Evolutionary conservation across 768 basidiomycete species (phyloP), one percentile per base, ranked within the genome.

Genomic region (Mycena crocata): DNA sequence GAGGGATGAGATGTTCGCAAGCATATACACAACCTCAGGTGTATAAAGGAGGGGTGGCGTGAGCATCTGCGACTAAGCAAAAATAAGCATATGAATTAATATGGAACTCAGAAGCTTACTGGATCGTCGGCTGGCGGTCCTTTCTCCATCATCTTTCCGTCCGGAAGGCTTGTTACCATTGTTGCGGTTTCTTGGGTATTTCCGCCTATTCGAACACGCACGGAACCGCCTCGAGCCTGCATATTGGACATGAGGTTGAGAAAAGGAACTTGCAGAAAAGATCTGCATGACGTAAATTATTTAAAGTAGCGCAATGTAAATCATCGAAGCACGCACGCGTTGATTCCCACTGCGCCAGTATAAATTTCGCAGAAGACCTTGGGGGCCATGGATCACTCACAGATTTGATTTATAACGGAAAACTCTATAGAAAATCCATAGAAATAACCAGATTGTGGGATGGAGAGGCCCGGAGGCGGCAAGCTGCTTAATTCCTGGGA

Each of bases 31-130:
- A 23, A 65, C 64, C 57, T 93, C 91, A 0, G 81, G 72, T 0
- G 93, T 90, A 59, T 89, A 89, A n/a, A 87, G 77, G 35, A 93
- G 81, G 4, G 91, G 82, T 1, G 92, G 90, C 9, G 94, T 93
- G 57, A 85, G 81, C 3, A 91, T 94, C 84, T 86, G 64, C 21
- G 21, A 12, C 64, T 86, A 5, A 7, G 37, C 4, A 26, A 55
- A 85, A 30, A 45, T 85, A 0, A 80, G 73, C 2, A 86, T 84
- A 52, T 35, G 28, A 31, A 6, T 8, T 1, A 2, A 74, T 21
- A 46, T 28, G 35, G 35, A 19, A 28, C 31, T 44, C 17, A 31
- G 19, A 46, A 31, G n/a, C 80, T 32, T 66, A 87, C 86, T 8
- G 84, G 84, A 68, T 86, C 84, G 6, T 75, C 70, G 9, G 69